Evolutionary conservation across 306 rosid genomes (phyloP), one percentile per base, ranked within the genome.

Genomic region (Pyrus pyrifolia): DNA sequence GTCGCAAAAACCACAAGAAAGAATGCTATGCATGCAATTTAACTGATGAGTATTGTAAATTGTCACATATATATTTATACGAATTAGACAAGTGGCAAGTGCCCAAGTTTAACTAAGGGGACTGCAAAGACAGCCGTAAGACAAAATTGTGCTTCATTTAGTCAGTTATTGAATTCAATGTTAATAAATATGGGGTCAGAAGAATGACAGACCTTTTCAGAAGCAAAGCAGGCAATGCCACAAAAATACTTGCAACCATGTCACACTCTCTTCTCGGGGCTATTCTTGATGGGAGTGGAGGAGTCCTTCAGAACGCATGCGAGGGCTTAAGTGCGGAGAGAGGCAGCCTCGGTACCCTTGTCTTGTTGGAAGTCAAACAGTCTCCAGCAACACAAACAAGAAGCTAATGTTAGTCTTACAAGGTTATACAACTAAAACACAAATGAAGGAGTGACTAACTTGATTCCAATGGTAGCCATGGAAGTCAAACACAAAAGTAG

Each of bases 221-320:
- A 92, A 49, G 90, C 96, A 78, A 95, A 95, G 88, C 97, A 90
- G 42, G 99, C 93, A 83, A 90, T 91, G 77, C 85, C 80, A 40
- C 97, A 95, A 3, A 80, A 66, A 60, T 87, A 86, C 86, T 90
- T 92, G 91, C 98, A 95, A 70, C 93, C 92, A 65, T 91, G 90
- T 70, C 97, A 92, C 38, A 85, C 61, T 83, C 93, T 87, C 86
- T 86, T 88, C 85, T 86, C 89, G 21, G 89, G 57, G 51, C 49
- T 79, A 76, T 85, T 91, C 68, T 82, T 3, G 62, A 70, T 78
- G 11, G 82, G 71, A 51, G 78, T 69, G 2, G 76, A 65, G 42
- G 76, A 35, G 44, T 85, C 90, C 4, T 73, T 64, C 15, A 82
- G 46, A 78, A 23, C 44, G 4, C 15, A 5, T 1, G 10, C n/a